A percentile compares a stretch with the other conserved stretches of the same genome.
These are phyloP conservation scores for Naegleria fowleri DNA, from an alignment of 208 protist species.

Conservation along the genomic window DNA sequence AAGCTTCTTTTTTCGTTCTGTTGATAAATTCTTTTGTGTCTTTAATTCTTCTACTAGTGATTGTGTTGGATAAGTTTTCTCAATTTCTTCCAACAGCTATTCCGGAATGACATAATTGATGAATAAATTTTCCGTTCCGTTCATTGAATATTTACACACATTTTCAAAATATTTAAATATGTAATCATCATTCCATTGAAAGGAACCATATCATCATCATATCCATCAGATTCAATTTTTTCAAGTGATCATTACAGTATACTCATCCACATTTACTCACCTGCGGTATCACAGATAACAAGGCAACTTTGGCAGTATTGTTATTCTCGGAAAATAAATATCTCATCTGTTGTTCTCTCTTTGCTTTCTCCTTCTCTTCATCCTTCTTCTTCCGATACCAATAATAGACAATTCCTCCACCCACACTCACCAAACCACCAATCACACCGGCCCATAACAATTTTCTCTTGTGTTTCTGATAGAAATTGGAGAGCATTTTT, in stretches of 20 bases:
- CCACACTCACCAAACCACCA: not conserved
- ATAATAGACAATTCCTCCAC: not conserved
- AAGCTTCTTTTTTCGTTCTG: not conserved
- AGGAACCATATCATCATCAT: not conserved
- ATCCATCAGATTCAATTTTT: too few species aligned
- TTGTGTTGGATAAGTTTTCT: not conserved
- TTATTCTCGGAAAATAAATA: constrained; percentile 1
- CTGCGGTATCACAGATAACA: not conserved
- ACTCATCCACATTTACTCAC: not conserved
- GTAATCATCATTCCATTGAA: too few species aligned
- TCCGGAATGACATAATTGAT: not conserved
- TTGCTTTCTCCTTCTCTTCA: not conserved
- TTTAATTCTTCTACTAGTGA: not conserved
- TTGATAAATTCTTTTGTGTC: not conserved
- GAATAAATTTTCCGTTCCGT: too few species aligned
- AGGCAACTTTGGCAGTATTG: not conserved
- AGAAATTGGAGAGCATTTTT: not conserved
- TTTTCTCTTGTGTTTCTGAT: not conserved
- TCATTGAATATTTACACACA: too few species aligned
- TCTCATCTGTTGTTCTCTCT: constrained; percentile 8
- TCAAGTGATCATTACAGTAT: too few species aligned
- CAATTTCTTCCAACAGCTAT: not conserved
- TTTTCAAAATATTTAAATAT: too few species aligned
- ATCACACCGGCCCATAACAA: not conserved
- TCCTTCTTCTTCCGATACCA: not conserved